A percentile compares a stretch with the other conserved stretches of the same genome.
Evolutionary conservation across 495 filamentous ascomycete species (phyloP).

Genomic region (Melanomma pulvis-pyrius): DNA sequence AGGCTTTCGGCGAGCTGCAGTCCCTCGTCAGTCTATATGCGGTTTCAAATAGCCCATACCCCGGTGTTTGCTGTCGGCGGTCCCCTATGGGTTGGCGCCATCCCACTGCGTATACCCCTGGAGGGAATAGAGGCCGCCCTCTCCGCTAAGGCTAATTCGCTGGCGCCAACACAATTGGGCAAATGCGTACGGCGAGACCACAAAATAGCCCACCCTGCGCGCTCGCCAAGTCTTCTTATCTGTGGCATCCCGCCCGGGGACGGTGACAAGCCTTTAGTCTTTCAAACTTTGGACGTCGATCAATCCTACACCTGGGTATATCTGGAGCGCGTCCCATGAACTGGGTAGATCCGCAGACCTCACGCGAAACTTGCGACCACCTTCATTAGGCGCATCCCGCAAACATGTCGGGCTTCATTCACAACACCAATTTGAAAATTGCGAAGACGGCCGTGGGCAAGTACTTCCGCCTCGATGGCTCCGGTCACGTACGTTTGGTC

Average conservation of each 20-base stretch:
- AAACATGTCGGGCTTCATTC: conserved; percentile 51
- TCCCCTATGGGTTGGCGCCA: conserved; percentile 1
- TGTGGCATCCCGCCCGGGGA: not conserved
- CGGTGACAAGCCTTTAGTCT: not conserved
- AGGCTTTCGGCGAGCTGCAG: not conserved
- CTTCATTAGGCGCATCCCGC: too few relatives aligned
- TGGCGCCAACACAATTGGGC: conserved; percentile 4
- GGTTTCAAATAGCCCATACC: conserved; percentile 12
- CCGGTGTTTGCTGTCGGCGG: conserved; percentile 1
- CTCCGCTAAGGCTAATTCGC: not conserved
- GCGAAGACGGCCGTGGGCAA: conserved; percentile 64
- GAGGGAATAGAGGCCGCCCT: conserved; percentile 1
- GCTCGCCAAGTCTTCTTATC: conserved; percentile 32
- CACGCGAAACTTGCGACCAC: not conserved
- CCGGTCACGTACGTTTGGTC: conserved; percentile 64
- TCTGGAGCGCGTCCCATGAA: not conserved
- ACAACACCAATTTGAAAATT: conserved; percentile 57
- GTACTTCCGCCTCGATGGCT: conserved; percentile 75
- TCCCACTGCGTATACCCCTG: not conserved
- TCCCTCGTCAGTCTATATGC: conserved; percentile 4
- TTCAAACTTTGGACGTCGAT: not conserved
- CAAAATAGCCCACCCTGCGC: not conserved
- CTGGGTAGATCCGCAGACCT: not conserved
- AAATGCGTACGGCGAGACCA: conserved; percentile 7
- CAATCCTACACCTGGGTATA: conserved; percentile 14